A percentile compares a stretch with the other conserved stretches of the same genome.
Evolutionary conservation across 2,329 filamentous ascomycete species (phyloP).

Genomic region (Cladosporium sp.): DNA sequence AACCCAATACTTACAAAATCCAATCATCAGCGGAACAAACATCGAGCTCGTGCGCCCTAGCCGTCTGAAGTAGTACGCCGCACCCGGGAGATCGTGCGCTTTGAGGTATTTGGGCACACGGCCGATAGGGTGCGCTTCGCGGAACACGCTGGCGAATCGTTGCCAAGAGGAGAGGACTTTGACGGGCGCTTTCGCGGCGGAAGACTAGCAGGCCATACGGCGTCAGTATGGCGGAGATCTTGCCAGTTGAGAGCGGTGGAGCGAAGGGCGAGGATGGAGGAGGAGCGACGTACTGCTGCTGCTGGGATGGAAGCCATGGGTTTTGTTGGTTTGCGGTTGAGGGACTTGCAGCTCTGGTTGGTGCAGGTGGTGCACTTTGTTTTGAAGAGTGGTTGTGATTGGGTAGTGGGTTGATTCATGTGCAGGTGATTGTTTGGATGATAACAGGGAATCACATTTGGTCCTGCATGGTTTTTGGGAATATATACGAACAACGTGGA

Average conservation of each 20-base stretch:
- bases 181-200: constrained; percentile 8
- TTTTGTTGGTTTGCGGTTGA: constrained; percentile 5
- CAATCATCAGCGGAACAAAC: constrained; percentile 15
- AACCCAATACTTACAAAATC: constrained; percentile 3
- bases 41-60: constrained; percentile 10
- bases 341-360: constrained; percentile 11
- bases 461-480: neutral
- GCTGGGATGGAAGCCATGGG: constrained; percentile 4
- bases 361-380: constrained; percentile 14
- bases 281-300: neutral
- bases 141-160: constrained; percentile 17
- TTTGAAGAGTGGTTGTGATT: neutral
- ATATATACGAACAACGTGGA: constrained; percentile 10
- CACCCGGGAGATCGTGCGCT: constrained; percentile 7
- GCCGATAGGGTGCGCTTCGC: constrained; percentile 18
- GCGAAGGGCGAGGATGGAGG: neutral
- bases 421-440: constrained; percentile 8
- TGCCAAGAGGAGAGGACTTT: constrained; percentile 10
- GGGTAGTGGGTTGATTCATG: constrained; percentile 2
- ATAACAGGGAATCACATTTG: neutral
- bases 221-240: constrained; percentile 14
- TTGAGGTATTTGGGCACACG: constrained; percentile 15
- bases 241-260: neutral
- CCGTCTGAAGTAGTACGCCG: constrained; percentile 8
- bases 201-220: constrained; percentile 10